Evolutionary conservation across 306 rosid genomes (phyloP).

Genomic region (Luffa aegyptiaca): DNA sequence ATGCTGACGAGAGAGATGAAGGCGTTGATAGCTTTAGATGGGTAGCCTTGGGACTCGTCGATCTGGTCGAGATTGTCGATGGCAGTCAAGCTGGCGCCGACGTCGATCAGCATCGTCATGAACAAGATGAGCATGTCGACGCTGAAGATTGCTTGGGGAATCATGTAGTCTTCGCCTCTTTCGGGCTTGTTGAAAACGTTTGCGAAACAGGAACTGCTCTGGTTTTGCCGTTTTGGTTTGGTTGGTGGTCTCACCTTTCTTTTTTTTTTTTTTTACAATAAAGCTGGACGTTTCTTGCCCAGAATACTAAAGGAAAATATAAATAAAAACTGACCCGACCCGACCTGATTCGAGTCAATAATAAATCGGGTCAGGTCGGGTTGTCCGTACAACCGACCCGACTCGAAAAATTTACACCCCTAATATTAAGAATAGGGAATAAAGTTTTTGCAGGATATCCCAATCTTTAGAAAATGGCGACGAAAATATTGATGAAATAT

Average conservation of each 20-base stretch:
- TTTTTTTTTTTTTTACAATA: no score
- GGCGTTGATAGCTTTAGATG: not conserved
- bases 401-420: no score
- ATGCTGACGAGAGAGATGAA: slow-evolving; percentile 23
- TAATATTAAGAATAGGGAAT: no score
- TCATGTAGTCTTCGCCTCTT: slow-evolving; percentile 29
- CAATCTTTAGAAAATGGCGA: no score
- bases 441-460: no score
- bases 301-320: no score
- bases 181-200: slow-evolving; percentile 14
- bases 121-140: not conserved
- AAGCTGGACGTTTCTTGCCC: no score
- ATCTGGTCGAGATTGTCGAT: slow-evolving; percentile 29
- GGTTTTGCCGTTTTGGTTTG: not conserved
- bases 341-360: no score
- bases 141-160: slow-evolving; percentile 19
- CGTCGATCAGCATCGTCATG: not conserved
- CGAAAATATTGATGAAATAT: no score
- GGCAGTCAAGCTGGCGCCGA: slow-evolving; percentile 22
- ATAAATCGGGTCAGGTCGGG: no score
- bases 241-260: not conserved
- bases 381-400: no score
- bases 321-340: no score
- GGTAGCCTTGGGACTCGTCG: slow-evolving; percentile 24
- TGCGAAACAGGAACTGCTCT: not conserved